Base-by-base conservation (phyloP, 2,329 filamentous ascomycete genomes). In the Xylariaceae sp. region DNA sequence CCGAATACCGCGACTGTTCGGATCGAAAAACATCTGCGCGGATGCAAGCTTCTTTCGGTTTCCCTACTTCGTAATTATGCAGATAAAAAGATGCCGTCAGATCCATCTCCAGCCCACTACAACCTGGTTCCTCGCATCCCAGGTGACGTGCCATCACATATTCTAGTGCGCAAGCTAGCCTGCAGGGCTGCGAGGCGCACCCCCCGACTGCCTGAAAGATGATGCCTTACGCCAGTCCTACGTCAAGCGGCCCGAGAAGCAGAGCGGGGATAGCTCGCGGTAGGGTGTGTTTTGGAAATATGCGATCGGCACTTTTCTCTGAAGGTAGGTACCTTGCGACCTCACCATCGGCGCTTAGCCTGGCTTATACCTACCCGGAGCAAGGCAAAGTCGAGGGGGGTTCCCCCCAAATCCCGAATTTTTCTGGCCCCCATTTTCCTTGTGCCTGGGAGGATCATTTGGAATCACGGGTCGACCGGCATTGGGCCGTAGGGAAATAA, bases 151-250 rank as follows among this genome's bases (percentile, higher is more conserved):
- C 37, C 13, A 42, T 42, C 37, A 13, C 37, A 42, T 42, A 42
- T 42, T 42, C 52, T 18, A 53, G 18, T 17, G n/a, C 50, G 52
- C 44, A 39, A 34, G 18, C 56, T n/a, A 57, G 50, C 35, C 18
- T 23, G 58, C 58, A 62, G 54, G 56, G 58, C 58, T 62, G 55
- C 35, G 48, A 56, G 58, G 53, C 58, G 56, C 23, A 30, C 23
- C 23, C 23, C 15, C 55, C 53, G 58, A 62, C 61, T 52, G 37
- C 23, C 23, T 30, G 23, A 30, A 30, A 45, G 50, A 15, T 52
- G 37, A 39, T 50, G 35, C 7, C 18, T 59, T 30, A 10, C 52
- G 39, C 51, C 47, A 50, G 57, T 53, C 45, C 39, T 49, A 48
- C 57, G 59, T 59, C 47, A 45, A n/a, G 13, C 42, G 13, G 42